Percentiles rank a stretch among this genome's conserved stretches.
Conservation (phyloP, 2,329 filamentous ascomycete species). For the Epichloe sp. region DNA sequence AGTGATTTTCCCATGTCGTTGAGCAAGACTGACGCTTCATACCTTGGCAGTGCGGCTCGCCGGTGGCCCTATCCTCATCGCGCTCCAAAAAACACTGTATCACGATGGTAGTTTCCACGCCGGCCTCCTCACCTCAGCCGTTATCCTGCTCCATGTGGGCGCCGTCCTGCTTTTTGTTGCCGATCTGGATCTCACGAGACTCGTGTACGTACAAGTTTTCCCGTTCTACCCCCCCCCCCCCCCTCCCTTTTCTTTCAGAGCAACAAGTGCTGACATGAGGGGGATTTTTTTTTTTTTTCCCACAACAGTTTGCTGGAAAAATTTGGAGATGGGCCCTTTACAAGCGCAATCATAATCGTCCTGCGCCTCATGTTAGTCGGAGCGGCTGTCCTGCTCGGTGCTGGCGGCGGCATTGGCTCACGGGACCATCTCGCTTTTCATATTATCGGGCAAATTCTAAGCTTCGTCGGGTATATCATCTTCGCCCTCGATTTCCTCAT, state of each 20-base stretch:
- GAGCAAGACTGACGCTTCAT: no score
- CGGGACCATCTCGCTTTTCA: not conserved
- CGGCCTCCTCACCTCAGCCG: slow-evolving; percentile 14
- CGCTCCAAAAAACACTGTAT: slow-evolving; percentile 9
- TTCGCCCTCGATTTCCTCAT: slow-evolving; percentile 9
- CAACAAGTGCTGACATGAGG: not conserved
- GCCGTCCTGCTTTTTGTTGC: slow-evolving; percentile 16
- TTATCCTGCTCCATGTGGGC: slow-evolving; percentile 17
- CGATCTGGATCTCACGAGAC: slow-evolving; percentile 13
- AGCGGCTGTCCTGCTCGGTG: slow-evolving; percentile 10
- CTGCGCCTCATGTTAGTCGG: slow-evolving; percentile 9
- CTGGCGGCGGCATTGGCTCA: slow-evolving; percentile 11
- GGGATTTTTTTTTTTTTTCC: no score
- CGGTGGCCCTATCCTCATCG: slow-evolving; percentile 15
- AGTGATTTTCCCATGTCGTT: no score
- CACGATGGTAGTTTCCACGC: not conserved
- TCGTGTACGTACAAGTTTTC: slow-evolving; percentile 11
- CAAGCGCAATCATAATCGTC: slow-evolving; percentile 7
- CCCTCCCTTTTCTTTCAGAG: no score
- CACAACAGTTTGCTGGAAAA: slow-evolving; percentile 11
- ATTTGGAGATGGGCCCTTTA: slow-evolving; percentile 10
- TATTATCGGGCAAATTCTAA: slow-evolving; percentile 7
- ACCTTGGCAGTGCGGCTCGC: slow-evolving; percentile 13
- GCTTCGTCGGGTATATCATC: slow-evolving; percentile 12
- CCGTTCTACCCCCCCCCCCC: no score